Evolutionary conservation across 306 rosid species (phyloP), one percentile per base, ranked within the genome.

Genomic region (Casuarina glauca): DNA sequence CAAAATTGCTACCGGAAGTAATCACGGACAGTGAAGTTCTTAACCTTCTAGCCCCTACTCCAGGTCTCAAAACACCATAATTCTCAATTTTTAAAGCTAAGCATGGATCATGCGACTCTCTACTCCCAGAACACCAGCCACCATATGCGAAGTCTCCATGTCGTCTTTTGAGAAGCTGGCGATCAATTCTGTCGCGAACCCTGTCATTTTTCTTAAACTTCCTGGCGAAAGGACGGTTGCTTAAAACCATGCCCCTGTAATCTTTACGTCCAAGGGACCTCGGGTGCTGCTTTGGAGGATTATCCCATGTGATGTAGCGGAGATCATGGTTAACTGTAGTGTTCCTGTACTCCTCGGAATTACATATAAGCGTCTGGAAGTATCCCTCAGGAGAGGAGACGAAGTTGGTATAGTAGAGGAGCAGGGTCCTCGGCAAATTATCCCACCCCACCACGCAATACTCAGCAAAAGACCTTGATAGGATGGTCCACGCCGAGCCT

Each of bases 401-500:
- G 17, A 94, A 89, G 84, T 92, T 94, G 1, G 97, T 88, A 85
- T 91, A 94, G 90, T 91, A 94, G n/a, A 94, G 96, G 60, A 91
- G 96, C 17, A 94, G 93, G 42, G 96, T 94, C 74, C 98, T 91
- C 68, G 97, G 97, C 39, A 90, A 75, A 86, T 94, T 94, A 82
- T 94, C 97, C 98, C 98, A 92, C 0, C 97, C 98, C 72, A 90
- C 74, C 16, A 92, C 80, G 87, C 96, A 89, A 51, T 92, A 94
- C 76, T 94, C 96, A 0, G 96, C 82, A 72, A 92, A 94, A 10
- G 97, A 89, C 79, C 98, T 90, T 83, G 98, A 94, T 61, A 94
- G 48, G 73, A 92, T 74, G 80, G 97, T 89, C 98, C 98, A 94
- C 2, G 98, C 98, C 57, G 98, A 94, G 75, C 98, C 98, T 94